These are phyloP conservation scores for Trichoderma sp. DNA, from an alignment of 2,329 filamentous ascomycete species.

Conservation along the genomic window DNA sequence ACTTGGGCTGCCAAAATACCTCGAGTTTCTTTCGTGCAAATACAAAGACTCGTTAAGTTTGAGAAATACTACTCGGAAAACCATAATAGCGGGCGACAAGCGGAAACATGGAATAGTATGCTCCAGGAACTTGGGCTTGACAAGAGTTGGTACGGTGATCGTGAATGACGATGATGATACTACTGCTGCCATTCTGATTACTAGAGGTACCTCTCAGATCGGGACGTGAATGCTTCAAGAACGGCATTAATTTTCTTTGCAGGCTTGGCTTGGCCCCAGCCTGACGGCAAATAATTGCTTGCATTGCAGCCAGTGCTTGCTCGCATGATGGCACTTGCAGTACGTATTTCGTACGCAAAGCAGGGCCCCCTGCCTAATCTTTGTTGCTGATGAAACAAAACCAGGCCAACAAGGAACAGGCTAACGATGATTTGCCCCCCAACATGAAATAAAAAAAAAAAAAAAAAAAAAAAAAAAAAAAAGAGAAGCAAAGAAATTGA, in stretches of 20 bases:
- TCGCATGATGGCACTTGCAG: background rate
- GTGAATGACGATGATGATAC: no score
- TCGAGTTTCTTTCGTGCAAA: no score
- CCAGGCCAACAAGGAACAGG: background rate
- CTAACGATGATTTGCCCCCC: background rate
- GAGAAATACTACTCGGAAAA: no score
- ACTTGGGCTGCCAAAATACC: no score
- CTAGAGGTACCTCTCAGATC: background rate
- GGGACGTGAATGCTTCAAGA: background rate
- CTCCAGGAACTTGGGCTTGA: no score
- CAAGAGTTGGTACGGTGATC: no score
- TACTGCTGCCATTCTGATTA: background rate
- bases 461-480: background rate
- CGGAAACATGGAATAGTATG: no score
- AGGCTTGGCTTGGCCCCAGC: background rate
- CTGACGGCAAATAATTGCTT: background rate
- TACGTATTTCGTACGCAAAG: background rate
- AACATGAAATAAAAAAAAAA: background rate
- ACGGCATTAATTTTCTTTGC: background rate
- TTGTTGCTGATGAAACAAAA: background rate
- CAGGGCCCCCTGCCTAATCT: constrained; percentile 16
- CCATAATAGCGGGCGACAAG: no score
- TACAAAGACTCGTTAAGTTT: no score
- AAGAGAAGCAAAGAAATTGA: background rate
- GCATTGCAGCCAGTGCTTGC: constrained; percentile 1